Base-by-base conservation (phyloP, 1,284 basidiomycete species). In the Ceratobasidium sp. region DNA sequence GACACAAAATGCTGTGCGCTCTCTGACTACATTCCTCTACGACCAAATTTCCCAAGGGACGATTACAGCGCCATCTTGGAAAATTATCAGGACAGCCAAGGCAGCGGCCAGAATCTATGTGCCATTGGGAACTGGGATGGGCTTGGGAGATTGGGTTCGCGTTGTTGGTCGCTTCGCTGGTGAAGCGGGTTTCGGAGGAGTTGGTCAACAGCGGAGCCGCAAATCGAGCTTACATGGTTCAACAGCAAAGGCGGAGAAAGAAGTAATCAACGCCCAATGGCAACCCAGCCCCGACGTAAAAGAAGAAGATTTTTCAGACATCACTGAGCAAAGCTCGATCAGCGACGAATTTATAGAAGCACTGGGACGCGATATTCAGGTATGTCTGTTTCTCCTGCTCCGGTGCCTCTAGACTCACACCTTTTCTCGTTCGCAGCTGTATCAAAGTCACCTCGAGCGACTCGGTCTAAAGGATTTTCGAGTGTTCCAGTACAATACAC, bases 1-100 rank as follows among this genome's bases (percentile, higher is more conserved):
- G 12, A 64, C 60, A 10, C 60, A 64, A 22, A 45, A 80, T 27
- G 75, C 83, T 52, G 85, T 94, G 68, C 84, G 87, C 22, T 74
- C 77, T 2, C 76, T 93, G 22, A 94, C 92, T 1, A 76, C 84
- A 1, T 81, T 79, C 64, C 84, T 94, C 75, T 85, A 89, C 57
- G 80, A 84, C 45, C 81, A 85, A 71, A 92, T 94, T 71, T 86
- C 87, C 69, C 84, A 85, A 29, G 91, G 90, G 1, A 91, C 90
- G 0, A 83, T 93, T 52, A 89, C 93, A 73, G 87, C 91, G 0
- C 93, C 92, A 22, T 89, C 89, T 6, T 94, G 93, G 92, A 84
- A 87, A 72, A 79, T 90, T 25, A 83, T 93, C 43, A 85, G 90
- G 45, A 85, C 84, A 15, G 88, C 89, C 15, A 92, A 92, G 76